Conservation (phyloP, 257 asterid genomes). For the Nicotiana tabacum region DNA sequence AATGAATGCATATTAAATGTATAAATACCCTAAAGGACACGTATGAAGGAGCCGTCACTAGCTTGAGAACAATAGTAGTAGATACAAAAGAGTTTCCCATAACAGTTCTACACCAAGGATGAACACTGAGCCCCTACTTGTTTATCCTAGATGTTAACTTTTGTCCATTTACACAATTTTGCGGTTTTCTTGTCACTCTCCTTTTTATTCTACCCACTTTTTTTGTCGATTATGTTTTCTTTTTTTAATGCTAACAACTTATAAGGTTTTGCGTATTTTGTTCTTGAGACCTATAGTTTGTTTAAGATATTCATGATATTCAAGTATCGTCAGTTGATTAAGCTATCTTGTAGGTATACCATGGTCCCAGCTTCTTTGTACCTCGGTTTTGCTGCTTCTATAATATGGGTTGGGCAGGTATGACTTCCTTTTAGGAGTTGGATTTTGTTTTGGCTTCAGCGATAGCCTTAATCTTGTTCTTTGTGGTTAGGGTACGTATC, state of each 20-base stretch:
- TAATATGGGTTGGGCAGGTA: slow-evolving; percentile 98
- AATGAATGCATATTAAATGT: too few relatives aligned
- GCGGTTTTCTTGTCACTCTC: neutral
- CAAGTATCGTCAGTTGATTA: neutral
- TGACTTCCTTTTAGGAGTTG: neutral
- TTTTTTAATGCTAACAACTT: neutral
- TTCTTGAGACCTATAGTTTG: neutral
- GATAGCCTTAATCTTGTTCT: neutral
- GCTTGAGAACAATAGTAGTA: too few relatives aligned
- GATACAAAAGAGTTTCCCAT: too few relatives aligned
- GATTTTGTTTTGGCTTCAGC: neutral
- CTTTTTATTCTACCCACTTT: neutral
- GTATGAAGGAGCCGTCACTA: too few relatives aligned
- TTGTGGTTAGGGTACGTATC: slow-evolving; percentile 74
- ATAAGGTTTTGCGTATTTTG: neutral
- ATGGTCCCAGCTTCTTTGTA: slow-evolving; percentile 91
- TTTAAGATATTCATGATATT: neutral
- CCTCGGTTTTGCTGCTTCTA: slow-evolving; percentile 88
- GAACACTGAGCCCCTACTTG: too few relatives aligned
- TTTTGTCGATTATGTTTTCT: neutral
- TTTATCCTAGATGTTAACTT: neutral
- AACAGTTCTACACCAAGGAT: too few relatives aligned
- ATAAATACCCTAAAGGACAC: too few relatives aligned
- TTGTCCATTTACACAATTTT: neutral
- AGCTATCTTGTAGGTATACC: slow-evolving; percentile 57